Conservation (phyloP, 805 yeast genomes). For the Candida arabinofermentans region DNA sequence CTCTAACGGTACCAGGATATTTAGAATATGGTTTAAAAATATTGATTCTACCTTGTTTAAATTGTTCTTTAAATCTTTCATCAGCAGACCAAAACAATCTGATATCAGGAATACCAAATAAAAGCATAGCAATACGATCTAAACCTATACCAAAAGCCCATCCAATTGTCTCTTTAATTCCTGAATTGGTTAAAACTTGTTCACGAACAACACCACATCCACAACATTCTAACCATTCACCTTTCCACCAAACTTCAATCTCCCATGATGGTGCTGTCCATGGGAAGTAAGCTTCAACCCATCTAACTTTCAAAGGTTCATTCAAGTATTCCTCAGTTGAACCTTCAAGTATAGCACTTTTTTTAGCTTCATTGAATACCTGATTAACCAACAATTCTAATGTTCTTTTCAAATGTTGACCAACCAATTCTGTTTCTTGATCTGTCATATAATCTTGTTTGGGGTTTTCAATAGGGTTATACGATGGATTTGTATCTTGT, state of each 20-base stretch:
- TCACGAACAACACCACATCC: constrained; percentile 92
- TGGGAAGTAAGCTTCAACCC: constrained; percentile 96
- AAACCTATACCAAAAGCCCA: constrained; percentile 99
- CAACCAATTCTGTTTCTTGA: constrained; percentile 62
- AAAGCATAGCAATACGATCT: constrained; percentile 92
- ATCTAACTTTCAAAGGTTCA: constrained; percentile 79
- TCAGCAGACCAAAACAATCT: constrained; percentile 89
- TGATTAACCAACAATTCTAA: constrained; percentile 78
- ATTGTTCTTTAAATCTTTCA: constrained; percentile 72
- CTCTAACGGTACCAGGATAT: constrained; percentile 83
- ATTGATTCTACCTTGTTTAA: constrained; percentile 56
- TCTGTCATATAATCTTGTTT: constrained; percentile 75
- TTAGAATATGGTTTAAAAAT: constrained; percentile 86
- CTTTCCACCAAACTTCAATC: constrained; percentile 98
- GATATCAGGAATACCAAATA: constrained; percentile 94
- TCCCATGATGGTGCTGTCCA: constrained; percentile 99
- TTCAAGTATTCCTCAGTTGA: constrained; percentile 50
- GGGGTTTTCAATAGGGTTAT: constrained; percentile 59
- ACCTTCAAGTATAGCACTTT: constrained; percentile 58
- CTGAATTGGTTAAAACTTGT: constrained; percentile 71
- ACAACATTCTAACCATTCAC: constrained; percentile 95
- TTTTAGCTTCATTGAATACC: constrained; percentile 70
- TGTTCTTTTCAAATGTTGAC: constrained; percentile 79
- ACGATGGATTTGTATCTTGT: constrained; percentile 64
- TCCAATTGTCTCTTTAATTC: constrained; percentile 63